phyloP scores from a whole-genome alignment of 2,329 filamentous ascomycete species.

The Aspergillus ochraceoroseus region DNA sequence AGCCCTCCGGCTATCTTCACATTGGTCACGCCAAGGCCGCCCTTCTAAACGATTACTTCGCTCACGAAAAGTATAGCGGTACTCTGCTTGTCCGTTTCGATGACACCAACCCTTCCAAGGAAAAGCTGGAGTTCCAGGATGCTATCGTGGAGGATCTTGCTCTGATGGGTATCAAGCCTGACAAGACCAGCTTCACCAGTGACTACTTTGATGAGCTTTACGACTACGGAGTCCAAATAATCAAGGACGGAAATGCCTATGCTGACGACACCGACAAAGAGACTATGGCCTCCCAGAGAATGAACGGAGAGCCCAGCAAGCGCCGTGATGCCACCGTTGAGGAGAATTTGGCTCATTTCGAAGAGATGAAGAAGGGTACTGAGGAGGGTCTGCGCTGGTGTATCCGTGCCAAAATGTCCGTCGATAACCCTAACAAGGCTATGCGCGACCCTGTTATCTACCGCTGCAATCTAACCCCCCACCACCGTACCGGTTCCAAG shows the following conservation, averaged over 20 bases:
- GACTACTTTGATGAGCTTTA: slow-evolving; percentile 95
- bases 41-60: slow-evolving; percentile 93
- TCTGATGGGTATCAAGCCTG: slow-evolving; percentile 86
- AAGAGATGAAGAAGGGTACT: slow-evolving; percentile 86
- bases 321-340: slow-evolving; percentile 73
- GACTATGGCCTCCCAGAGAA: slow-evolving; percentile 78
- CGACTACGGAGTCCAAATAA: slow-evolving; percentile 75
- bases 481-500: slow-evolving; percentile 59
- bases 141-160: slow-evolving; percentile 86
- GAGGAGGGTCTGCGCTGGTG: slow-evolving; percentile 78
- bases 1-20: slow-evolving; percentile 93
- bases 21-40: slow-evolving; percentile 95
- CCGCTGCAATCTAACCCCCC: slow-evolving; percentile 70
- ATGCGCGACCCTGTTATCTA: slow-evolving; percentile 97
- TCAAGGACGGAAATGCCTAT: slow-evolving; percentile 83
- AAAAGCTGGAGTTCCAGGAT: slow-evolving; percentile 95
- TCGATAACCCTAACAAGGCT: slow-evolving; percentile 89
- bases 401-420: slow-evolving; percentile 89
- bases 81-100: slow-evolving; percentile 89
- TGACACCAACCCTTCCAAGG: slow-evolving; percentile 95
- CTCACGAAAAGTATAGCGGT: slow-evolving; percentile 86
- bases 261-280: slow-evolving; percentile 91
- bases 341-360: slow-evolving; percentile 79
- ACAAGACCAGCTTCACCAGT: slow-evolving; percentile 81
- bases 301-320: slow-evolving; percentile 75